Evolutionary conservation across 2,329 filamentous ascomycete genomes (phyloP).

Genomic region (Dryadomyces quercivorus): DNA sequence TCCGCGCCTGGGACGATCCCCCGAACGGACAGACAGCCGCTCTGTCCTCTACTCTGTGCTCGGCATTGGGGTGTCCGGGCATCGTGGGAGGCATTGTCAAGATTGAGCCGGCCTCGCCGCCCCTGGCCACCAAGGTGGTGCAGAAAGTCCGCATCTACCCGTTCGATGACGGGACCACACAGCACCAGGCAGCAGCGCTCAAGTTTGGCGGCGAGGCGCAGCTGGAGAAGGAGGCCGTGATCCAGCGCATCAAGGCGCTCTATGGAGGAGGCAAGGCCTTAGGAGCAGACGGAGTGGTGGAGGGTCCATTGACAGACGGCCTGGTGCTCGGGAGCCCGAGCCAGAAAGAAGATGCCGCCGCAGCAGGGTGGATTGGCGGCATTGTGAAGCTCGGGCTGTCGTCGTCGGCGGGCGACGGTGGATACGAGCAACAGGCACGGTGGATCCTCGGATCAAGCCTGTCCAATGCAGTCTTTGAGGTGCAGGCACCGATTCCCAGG

Average conservation of each 20-base stretch:
- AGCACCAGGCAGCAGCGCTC: slow-evolving; percentile 40
- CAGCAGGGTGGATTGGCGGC: slow-evolving; percentile 62
- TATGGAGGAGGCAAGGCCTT: slow-evolving; percentile 44
- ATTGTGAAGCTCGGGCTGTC: slow-evolving; percentile 60
- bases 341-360: slow-evolving; percentile 27
- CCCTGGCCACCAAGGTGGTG: slow-evolving; percentile 39
- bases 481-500: slow-evolving; percentile 61
- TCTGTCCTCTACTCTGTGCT: slow-evolving; percentile 66
- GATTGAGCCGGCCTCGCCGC: slow-evolving; percentile 67
- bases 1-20: slow-evolving; percentile 74
- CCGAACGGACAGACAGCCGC: slow-evolving; percentile 71
- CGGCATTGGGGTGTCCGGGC: slow-evolving; percentile 55
- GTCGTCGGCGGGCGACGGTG: slow-evolving; percentile 8
- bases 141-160: slow-evolving; percentile 66
- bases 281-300: slow-evolving; percentile 37
- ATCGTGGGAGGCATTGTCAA: slow-evolving; percentile 81
- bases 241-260: slow-evolving; percentile 57
- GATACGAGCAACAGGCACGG: slow-evolving; percentile 20
- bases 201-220: slow-evolving; percentile 82
- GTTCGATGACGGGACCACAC: slow-evolving; percentile 45
- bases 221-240: slow-evolving; percentile 65
- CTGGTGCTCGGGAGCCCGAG: slow-evolving; percentile 55
- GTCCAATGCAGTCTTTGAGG: slow-evolving; percentile 57
- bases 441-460: slow-evolving; percentile 71
- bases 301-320: slow-evolving; percentile 82